phyloP scores from a whole-genome alignment of 2,329 filamentous ascomycete genomes.

The Hypoxylon sp. region DNA sequence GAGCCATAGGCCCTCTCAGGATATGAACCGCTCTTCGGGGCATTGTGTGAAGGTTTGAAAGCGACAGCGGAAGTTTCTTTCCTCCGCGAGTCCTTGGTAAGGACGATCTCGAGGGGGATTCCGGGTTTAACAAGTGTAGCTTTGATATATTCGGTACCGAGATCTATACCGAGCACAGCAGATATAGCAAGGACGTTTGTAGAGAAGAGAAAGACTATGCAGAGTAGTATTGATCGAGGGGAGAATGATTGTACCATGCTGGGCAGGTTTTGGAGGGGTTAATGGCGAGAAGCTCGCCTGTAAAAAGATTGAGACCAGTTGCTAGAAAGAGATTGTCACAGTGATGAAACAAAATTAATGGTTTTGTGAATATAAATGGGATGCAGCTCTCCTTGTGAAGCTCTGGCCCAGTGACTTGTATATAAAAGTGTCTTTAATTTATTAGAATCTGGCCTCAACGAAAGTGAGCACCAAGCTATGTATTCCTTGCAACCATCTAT shows the following conservation, averaged over 20 bases:
- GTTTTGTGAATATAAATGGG: constrained; percentile 13
- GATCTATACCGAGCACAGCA: constrained; percentile 90
- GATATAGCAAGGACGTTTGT: constrained; percentile 69
- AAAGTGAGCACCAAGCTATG: constrained; percentile 24
- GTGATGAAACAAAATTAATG: constrained; percentile 7
- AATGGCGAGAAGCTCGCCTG: constrained; percentile 52
- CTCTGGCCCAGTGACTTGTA: constrained; percentile 28
- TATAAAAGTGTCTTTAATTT: constrained; percentile 34
- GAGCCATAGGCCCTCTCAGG: constrained; percentile 94
- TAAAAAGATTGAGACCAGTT: constrained; percentile 43
- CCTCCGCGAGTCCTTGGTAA: constrained; percentile 96
- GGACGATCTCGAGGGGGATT: constrained; percentile 95
- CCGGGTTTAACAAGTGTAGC: constrained; percentile 96
- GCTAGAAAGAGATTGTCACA: constrained; percentile 15
- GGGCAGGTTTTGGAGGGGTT: constrained; percentile 48
- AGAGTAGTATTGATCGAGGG: constrained; percentile 57
- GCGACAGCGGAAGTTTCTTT: constrained; percentile 93
- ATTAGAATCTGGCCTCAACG: constrained; percentile 48
- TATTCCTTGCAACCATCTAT: constrained; percentile 33
- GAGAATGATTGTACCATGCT: constrained; percentile 59
- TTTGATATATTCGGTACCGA: constrained; percentile 98
- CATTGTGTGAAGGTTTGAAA: constrained; percentile 86
- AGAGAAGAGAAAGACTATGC: constrained; percentile 61
- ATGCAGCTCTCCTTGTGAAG: constrained; percentile 23
- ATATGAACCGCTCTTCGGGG: constrained; percentile 75